Evolutionary conservation across 2,329 filamentous ascomycete genomes (phyloP), one percentile per base, ranked within the genome.

Genomic region (Colletotrichum sp.): DNA sequence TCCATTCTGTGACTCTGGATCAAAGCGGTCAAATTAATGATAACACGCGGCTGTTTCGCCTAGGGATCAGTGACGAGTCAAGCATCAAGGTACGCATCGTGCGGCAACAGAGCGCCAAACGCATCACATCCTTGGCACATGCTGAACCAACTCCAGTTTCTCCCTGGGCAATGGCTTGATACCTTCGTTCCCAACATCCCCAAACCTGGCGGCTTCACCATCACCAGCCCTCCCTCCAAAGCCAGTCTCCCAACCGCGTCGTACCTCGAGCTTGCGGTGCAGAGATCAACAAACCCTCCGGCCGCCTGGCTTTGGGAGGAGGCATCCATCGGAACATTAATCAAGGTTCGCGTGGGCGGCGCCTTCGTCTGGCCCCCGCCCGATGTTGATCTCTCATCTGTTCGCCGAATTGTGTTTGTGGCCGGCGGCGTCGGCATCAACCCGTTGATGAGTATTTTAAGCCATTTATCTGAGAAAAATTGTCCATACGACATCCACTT

Each of bases 121-220:
- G 30, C 43, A 52, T 56, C 28, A 9, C 18, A 67, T 18, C 18
- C 26, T 14, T 36, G 69, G 30, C 76, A 70, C 5, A 32, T n/a
- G 18, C 28, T n/a, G 58, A 77, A 72, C 76, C 80, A 74, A 81
- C 58, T 21, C n/a, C 83, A 94, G 89, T 97, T 97, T 84, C 88
- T 92, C 7, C 92, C 96, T 7, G 96, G 96, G 69, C 96, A 98
- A 87, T 98, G 95, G 95, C 89, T 98, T 71, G 96, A 98, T 82
- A 92, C 95, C 8, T 93, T 94, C 82, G 90, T 95, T 69, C 95
- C 96, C 2, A 87, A 86, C 48, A 85, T 95, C 59, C 80, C 89
- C 58, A 92, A 93, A 81, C 92, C 95, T 5, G 96, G 96, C 38
- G 96, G 96, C 73, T 98, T 98, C 87, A 98, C 95, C 56, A 94